Conservation (phyloP, 2,329 filamentous ascomycete species). For the Pestalotiopsis sp. region DNA sequence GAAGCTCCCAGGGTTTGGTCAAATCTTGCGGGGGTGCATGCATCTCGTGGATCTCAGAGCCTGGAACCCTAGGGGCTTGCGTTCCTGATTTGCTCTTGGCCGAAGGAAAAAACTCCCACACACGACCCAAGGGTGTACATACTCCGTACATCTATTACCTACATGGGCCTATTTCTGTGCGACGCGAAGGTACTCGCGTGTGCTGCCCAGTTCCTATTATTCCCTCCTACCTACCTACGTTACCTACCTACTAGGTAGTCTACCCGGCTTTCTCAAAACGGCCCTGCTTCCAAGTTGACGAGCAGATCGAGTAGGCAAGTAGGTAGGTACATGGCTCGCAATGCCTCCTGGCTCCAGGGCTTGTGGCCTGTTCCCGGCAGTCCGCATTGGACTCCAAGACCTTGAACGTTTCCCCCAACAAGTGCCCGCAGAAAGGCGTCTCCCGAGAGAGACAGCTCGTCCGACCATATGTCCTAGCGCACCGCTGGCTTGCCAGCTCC, state of each 20-base stretch:
- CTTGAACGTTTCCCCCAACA: neutral
- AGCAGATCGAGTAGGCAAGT: neutral
- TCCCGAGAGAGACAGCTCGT: conserved; percentile 1
- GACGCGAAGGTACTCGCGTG: neutral
- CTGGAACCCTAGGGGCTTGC: conserved; percentile 7
- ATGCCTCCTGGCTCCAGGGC: neutral
- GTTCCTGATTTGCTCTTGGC: conserved; percentile 11
- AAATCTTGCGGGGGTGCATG: conserved; percentile 14
- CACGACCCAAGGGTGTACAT: neutral
- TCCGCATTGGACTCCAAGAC: neutral
- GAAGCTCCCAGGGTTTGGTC: neutral
- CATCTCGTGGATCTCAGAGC: conserved; percentile 11
- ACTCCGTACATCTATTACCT: neutral
- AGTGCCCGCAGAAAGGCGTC: neutral
- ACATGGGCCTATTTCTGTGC: neutral
- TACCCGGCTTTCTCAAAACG: neutral
- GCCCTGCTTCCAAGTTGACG: neutral
- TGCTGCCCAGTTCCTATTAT: neutral
- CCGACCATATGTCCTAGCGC: conserved; percentile 8
- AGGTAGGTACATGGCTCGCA: neutral
- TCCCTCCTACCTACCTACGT: neutral
- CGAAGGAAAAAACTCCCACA: conserved; percentile 8
- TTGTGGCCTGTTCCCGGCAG: neutral
- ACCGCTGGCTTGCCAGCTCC: neutral
- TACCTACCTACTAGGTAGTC: neutral